Base-by-base conservation (phyloP, 805 yeast genomes). In the Nakazawaea pomicola region DNA sequence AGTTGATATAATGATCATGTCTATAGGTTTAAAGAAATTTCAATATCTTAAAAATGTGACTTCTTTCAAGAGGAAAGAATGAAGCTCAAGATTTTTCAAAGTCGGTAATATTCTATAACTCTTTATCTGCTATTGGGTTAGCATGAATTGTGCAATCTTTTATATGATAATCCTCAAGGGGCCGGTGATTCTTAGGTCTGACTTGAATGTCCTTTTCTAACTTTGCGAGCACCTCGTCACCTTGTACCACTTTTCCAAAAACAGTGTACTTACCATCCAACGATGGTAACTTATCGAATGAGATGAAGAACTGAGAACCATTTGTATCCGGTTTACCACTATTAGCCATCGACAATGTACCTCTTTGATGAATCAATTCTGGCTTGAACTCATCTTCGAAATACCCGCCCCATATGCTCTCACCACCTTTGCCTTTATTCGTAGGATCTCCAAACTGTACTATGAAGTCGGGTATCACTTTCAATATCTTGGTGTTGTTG, bases 241-340 rank as follows among this genome's bases (percentile, higher is more conserved):
- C 53, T 8, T 34, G 24, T 12, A 46, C 19, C 17, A 45, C 45
- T 27, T 43, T 33, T 7, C 58, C 58, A 41, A 54, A 52, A 2
- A 54, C 45, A 5, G 57, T 54, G 31, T 52, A 52, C 36, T 51
- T 51, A 3, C 60, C 53, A 36, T 55, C 58, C 17, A 55, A 38
- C 21, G 46, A 46, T 2, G 45, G 47, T 18, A 50, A 54, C 29
- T 51, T 52, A 15, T 41, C 52, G 27, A 51, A 53, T 11, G 54
- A 47, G 12, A 76, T 72, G 60, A 76, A 76, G 52, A 76, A 76
- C 58, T 76, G 82, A 27, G 79, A 72, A 5, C 81, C 81, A 52
- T 76, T 76, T 49, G 80, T 72, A 63, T 74, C 67, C 50, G 78
- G 75, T 41, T 33, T 33, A 7, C 81, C 82, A 21, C 78, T 71